Evolutionary conservation across 306 rosid species (phyloP), one percentile per base, ranked within the genome.

Genomic region (Citrullus colocynthis): DNA sequence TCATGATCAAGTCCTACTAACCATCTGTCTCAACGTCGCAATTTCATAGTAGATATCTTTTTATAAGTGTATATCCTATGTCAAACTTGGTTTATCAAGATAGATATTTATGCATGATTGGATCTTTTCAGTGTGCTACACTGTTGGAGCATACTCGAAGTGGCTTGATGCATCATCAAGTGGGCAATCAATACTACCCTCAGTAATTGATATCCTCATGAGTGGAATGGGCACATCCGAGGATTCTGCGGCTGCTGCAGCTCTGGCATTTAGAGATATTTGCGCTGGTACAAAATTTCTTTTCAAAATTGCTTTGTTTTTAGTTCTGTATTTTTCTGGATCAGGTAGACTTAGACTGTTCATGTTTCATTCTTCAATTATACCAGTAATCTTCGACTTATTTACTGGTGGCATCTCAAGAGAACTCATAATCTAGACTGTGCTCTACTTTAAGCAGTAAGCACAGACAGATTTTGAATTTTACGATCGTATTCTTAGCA

Each of bases 231-330:
- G 97, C 78, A 85, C 88, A 81, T 93, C 99, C 20, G 98, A 92
- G 80, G 98, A 93, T 74, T 91, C 90, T 72, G 99, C 99, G 56
- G 98, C 99, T 2, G 99, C 98, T 79, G 99, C 99, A 4, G 97
- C 99, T 71, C 70, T 96, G 85, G 99, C 97, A 14, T 93, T 96
- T 82, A 90, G 91, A 78, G 98, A 96, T 83, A 93, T 96, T 77
- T 96, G 98, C 86, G 96, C 93, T 80, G 99, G 99, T 96, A 88
- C 72, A 75, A 37, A 36, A 69, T 41, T 74, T 84, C 74, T 45
- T 82, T 21, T 71, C 66, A 44, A 76, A 79, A 17, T 78, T 78
- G 64, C 76, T 39, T 74, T 74, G 18, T 6, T 52, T 72, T 52
- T 54, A 51, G 78, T 49, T 73, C 24, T 74, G 28, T 54, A 74